Conservation (phyloP, 2,329 filamentous ascomycete species). For the Epicoccum sorghinum region DNA sequence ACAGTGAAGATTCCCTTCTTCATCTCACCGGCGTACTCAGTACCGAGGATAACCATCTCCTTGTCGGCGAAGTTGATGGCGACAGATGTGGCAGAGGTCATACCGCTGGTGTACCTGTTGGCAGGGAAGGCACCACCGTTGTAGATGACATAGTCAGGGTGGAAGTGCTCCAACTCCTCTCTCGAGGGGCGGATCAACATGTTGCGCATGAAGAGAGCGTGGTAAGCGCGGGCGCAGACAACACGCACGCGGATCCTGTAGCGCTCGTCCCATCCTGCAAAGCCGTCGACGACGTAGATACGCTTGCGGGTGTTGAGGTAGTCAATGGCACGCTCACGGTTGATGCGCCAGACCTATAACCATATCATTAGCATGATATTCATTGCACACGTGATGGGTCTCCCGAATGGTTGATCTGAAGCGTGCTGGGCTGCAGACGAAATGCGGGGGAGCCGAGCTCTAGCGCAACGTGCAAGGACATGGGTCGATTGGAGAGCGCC, state of each 20-base stretch:
- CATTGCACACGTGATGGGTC: slow-evolving; percentile 24
- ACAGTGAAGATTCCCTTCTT: slow-evolving; percentile 86
- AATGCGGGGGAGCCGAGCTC: slow-evolving; percentile 44
- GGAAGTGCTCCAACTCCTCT: slow-evolving; percentile 95
- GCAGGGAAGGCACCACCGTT: slow-evolving; percentile 98
- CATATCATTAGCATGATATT: slow-evolving; percentile 34
- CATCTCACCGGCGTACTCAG: slow-evolving; percentile 82
- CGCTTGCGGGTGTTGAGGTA: slow-evolving; percentile 99
- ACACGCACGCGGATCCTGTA: slow-evolving; percentile 98
- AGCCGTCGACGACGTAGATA: slow-evolving; percentile 98
- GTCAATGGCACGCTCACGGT: slow-evolving; percentile 97
- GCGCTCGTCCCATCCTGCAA: slow-evolving; percentile 97
- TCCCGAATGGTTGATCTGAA: slow-evolving; percentile 10
- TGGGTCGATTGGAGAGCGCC: slow-evolving; percentile 12
- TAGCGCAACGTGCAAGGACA: slow-evolving; percentile 39
- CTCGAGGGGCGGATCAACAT: slow-evolving; percentile 95
- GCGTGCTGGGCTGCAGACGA: slow-evolving; percentile 26
- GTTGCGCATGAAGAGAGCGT: slow-evolving; percentile 99
- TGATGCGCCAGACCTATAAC: slow-evolving; percentile 94
- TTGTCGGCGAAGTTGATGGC: slow-evolving; percentile 99
- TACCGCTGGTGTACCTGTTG: slow-evolving; percentile 96
- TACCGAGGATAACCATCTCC: slow-evolving; percentile 99
- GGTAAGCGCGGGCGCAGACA: slow-evolving; percentile 97
- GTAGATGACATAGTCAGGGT: slow-evolving; percentile 99
- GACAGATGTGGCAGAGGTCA: slow-evolving; percentile 98